Evolutionary conservation across 2,329 filamentous ascomycete species (phyloP).

Genomic region (Biscogniauxia mediterranea): DNA sequence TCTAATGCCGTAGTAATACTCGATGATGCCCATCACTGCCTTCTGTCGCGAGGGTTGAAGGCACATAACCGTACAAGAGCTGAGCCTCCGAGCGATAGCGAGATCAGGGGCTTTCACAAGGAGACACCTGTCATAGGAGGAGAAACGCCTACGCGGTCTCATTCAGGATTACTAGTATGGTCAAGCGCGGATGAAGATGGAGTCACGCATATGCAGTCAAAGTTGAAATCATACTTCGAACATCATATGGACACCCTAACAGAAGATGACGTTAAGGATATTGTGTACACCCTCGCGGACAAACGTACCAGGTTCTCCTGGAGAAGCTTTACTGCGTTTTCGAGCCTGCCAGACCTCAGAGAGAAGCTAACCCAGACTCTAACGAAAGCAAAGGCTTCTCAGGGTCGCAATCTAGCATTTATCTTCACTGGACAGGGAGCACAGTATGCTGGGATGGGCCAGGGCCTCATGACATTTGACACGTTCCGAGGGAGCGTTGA

Average conservation of each 20-base stretch:
- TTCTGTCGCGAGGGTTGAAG: neutral
- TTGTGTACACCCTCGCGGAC: neutral
- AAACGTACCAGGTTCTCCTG: neutral
- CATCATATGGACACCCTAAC: neutral
- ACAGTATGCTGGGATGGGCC: neutral
- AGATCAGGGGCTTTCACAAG: neutral
- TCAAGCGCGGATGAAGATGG: neutral
- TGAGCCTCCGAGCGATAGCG: neutral
- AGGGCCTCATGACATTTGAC: neutral
- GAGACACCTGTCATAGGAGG: neutral
- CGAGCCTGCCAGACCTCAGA: neutral
- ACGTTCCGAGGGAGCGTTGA: neutral
- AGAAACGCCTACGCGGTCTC: neutral
- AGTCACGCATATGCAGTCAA: neutral
- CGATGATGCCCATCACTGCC: neutral
- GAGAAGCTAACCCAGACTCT: neutral
- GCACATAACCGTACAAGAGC: neutral
- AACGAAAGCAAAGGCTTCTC: neutral
- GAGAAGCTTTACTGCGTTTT: neutral
- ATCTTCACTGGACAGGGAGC: neutral
- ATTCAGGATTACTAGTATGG: neutral
- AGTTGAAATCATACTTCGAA: neutral
- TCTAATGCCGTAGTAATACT: neutral
- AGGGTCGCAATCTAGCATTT: neutral
- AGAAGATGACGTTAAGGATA: neutral